Conservation (phyloP, 73 alveolate genomes). For the Paramecium pentaurelia region DNA sequence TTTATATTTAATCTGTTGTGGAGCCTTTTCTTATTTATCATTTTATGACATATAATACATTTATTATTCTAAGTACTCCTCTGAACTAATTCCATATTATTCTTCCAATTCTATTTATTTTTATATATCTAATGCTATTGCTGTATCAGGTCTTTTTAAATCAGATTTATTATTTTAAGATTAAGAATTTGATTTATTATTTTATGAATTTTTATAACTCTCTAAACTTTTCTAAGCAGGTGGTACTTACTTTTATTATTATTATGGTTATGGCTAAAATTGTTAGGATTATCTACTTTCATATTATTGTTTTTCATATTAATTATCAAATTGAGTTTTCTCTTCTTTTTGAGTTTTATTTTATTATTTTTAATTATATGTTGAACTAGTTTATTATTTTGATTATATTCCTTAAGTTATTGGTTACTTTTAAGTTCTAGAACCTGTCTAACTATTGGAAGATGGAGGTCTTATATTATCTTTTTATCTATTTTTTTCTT, state of each 20-base stretch:
- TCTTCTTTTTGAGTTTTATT: neutral
- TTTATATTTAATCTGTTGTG: neutral
- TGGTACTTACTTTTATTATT: neutral
- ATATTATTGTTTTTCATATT: neutral
- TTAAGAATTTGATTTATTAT: neutral
- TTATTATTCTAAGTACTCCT: neutral
- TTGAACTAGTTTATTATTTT: neutral
- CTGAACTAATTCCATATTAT: neutral
- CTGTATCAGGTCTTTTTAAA: slow-evolving; percentile 16
- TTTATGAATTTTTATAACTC: neutral
- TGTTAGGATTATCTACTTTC: neutral
- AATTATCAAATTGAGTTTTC: neutral
- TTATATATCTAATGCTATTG: neutral
- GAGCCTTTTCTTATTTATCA: neutral
- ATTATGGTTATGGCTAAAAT: neutral
- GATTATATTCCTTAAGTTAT: neutral
- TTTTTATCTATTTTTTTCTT: neutral
- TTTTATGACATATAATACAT: neutral
- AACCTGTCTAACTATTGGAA: neutral
- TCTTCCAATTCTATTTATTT: neutral
- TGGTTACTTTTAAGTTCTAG: neutral
- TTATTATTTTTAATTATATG: neutral
- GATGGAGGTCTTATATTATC: neutral
- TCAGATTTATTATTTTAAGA: neutral
- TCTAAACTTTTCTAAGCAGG: neutral